A percentile compares a stretch with the other conserved stretches of the same genome.
Evolutionary conservation across 371 early-diverging fungal species (phyloP).

Genomic region (Saksenaea vasiformis): DNA sequence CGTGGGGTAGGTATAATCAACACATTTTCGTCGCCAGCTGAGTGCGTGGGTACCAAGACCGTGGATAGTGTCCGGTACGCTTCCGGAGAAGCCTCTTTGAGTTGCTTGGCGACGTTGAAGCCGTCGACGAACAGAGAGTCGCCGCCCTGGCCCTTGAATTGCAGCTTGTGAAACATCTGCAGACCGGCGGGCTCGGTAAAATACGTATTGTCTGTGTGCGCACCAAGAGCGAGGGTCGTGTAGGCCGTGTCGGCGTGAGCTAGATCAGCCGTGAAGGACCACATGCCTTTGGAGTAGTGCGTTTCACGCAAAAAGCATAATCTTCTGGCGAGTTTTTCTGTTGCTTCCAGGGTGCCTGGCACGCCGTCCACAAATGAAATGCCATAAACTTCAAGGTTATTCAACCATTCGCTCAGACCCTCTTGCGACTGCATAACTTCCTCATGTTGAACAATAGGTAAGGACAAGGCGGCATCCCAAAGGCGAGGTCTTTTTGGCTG

Average conservation of each 20-base stretch:
- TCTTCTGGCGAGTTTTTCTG: slow-evolving; percentile 68
- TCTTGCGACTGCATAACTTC: slow-evolving; percentile 70
- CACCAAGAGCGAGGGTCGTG: slow-evolving; percentile 74
- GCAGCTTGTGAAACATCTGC: slow-evolving; percentile 86
- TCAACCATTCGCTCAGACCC: slow-evolving; percentile 75
- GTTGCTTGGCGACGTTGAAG: slow-evolving; percentile 69
- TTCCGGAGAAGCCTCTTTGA: slow-evolving; percentile 59
- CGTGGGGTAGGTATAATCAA: slow-evolving; percentile 72
- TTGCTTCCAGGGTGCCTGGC: slow-evolving; percentile 67
- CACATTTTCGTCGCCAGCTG: slow-evolving; percentile 79
- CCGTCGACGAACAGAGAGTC: slow-evolving; percentile 86
- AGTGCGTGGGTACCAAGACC: slow-evolving; percentile 67
- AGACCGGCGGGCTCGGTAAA: slow-evolving; percentile 89
- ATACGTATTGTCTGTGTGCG: slow-evolving; percentile 92
- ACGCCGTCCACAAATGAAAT: slow-evolving; percentile 78
- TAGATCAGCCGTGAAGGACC: slow-evolving; percentile 83
- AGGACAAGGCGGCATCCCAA: slow-evolving; percentile 42
- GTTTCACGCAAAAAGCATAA: slow-evolving; percentile 81
- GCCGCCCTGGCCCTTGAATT: slow-evolving; percentile 77
- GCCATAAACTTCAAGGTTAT: slow-evolving; percentile 74
- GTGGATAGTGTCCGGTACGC: slow-evolving; percentile 69
- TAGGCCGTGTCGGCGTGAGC: slow-evolving; percentile 91
- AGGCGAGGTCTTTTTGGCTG: slow-evolving; percentile 25
- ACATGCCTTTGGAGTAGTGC: slow-evolving; percentile 80
- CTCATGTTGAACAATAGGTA: slow-evolving; percentile 59